Evolutionary conservation across 352 stramenopile genomes (phyloP).

Genomic region (Globisporangium perplexum): DNA sequence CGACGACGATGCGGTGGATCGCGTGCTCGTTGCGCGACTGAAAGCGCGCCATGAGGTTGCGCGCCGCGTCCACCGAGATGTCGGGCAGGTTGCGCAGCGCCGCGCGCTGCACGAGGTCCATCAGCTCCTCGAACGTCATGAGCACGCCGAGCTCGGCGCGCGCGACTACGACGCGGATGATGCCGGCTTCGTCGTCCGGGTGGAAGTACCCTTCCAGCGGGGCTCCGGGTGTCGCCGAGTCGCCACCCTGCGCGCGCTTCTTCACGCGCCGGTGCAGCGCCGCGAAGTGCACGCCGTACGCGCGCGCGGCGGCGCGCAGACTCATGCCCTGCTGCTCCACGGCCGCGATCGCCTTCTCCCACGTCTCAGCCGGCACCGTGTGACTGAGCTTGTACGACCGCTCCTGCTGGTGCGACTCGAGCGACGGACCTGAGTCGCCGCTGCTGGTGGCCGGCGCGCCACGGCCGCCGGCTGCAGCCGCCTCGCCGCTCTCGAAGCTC

Average conservation of each 20-base stretch:
- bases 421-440: not conserved
- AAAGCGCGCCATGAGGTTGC: slow-evolving; percentile 39
- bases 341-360: slow-evolving; percentile 51
- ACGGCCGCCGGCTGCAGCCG: not conserved
- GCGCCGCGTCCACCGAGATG: slow-evolving; percentile 45
- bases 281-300: slow-evolving; percentile 54
- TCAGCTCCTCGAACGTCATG: slow-evolving; percentile 66
- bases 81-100: slow-evolving; percentile 55
- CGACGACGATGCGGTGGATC: slow-evolving; percentile 39
- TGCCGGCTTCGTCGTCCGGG: slow-evolving; percentile 43
- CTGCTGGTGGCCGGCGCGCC: not conserved
- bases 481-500: slow-evolving; percentile 11
- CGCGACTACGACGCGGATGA: slow-evolving; percentile 50
- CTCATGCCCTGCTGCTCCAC: slow-evolving; percentile 58
- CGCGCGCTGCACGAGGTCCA: slow-evolving; percentile 43
- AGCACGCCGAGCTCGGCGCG: slow-evolving; percentile 51
- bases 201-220: slow-evolving; percentile 34
- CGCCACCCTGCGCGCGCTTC: slow-evolving; percentile 33
- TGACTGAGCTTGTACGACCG: slow-evolving; percentile 44
- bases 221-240: not conserved
- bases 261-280: slow-evolving; percentile 50
- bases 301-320: slow-evolving; percentile 35
- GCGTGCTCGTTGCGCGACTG: slow-evolving; percentile 47
- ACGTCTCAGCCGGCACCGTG: slow-evolving; percentile 48
- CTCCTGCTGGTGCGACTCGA: slow-evolving; percentile 12